Evolutionary conservation across 768 basidiomycete species (phyloP).

Genomic region (Mycena alexandri): DNA sequence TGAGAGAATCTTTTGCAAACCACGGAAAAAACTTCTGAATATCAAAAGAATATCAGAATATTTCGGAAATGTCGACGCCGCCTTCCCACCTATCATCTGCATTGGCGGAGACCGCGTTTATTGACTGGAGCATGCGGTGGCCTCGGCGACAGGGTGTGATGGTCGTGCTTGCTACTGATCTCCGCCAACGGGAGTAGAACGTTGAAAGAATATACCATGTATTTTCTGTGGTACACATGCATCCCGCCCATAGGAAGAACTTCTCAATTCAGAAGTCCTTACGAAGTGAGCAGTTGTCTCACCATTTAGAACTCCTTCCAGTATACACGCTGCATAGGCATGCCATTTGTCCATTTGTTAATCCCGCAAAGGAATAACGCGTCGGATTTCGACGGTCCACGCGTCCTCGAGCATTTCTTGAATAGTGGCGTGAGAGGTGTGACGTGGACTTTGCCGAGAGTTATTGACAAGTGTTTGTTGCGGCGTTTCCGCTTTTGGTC

Average conservation of each 20-base stretch:
- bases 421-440: not conserved
- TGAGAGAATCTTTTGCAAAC: no score
- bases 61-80: not conserved
- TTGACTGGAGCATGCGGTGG: conserved; percentile 10
- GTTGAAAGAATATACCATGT: not conserved
- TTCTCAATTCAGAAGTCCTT: no score
- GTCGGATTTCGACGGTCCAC: not conserved
- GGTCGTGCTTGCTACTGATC: conserved; percentile 8
- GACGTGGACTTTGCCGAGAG: not conserved
- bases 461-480: not conserved
- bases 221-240: not conserved
- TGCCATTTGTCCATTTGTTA: no score
- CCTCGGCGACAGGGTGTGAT: conserved; percentile 9
- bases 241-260: not conserved
- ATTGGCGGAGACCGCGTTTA: not conserved
- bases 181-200: not conserved
- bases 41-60: conserved; percentile 14
- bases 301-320: no score
- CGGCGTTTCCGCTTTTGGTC: conserved; percentile 18
- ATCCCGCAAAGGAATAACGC: not conserved
- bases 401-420: not conserved
- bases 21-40: not conserved
- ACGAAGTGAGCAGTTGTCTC: no score
- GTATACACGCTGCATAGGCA: no score
- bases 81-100: not conserved